Conservation (phyloP, 78 protist genomes). For the Neovahlkampfia damariscottae region DNA sequence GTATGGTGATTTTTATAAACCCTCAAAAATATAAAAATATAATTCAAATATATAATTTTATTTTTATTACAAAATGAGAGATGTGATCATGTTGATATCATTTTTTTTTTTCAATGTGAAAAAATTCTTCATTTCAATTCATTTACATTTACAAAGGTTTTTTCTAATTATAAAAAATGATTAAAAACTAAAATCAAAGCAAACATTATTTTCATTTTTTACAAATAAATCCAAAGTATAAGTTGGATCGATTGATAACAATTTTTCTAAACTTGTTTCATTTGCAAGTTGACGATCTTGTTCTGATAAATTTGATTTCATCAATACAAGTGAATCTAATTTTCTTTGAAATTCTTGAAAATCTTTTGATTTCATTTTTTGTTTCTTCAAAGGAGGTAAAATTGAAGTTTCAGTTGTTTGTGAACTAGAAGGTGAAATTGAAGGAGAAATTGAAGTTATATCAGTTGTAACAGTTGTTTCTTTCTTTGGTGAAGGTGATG, state of each 20-base stretch:
- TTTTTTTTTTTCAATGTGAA: too few species aligned
- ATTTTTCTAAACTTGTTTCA: background rate
- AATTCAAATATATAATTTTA: too few species aligned
- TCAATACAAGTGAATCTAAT: background rate
- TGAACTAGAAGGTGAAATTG: background rate
- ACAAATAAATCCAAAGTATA: background rate
- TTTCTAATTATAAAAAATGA: too few species aligned
- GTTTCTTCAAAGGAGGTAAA: background rate
- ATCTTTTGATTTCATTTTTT: background rate
- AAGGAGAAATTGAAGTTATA: background rate
- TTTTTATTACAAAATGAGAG: too few species aligned
- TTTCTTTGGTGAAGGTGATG: background rate
- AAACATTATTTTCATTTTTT: background rate
- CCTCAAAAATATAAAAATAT: too few species aligned
- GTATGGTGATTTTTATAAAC: too few species aligned
- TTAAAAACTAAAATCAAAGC: too few species aligned
- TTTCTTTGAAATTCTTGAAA: background rate
- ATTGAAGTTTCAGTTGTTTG: background rate
- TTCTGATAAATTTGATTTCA: background rate
- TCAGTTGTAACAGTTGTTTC: background rate
- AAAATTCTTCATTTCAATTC: too few species aligned
- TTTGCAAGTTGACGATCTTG: background rate
- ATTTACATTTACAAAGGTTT: too few species aligned
- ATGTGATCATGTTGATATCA: too few species aligned
- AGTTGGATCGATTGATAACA: background rate